Evolutionary conservation across 352 stramenopile genomes (phyloP).

Genomic region (Thraustotheca clavata): DNA sequence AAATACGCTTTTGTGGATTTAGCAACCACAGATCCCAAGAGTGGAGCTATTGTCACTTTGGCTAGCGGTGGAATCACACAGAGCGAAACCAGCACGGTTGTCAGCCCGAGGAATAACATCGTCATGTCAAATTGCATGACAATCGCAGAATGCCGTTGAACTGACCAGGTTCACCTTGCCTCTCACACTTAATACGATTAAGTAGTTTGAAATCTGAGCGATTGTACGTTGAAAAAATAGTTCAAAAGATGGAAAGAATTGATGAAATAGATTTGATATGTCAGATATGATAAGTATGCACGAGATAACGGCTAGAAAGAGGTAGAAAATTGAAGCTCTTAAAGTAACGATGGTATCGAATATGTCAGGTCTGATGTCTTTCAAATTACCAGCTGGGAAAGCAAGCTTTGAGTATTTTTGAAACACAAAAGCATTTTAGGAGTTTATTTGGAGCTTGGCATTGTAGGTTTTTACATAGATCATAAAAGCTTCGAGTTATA

Average conservation of each 20-base stretch:
- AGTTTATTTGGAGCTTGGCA: no score
- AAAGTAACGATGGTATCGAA: no score
- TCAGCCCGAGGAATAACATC: slow-evolving; percentile 19
- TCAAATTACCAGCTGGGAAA: no score
- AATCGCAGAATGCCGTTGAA: background rate
- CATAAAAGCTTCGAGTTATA: no score
- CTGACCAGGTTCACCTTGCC: background rate
- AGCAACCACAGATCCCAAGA: slow-evolving; percentile 17
- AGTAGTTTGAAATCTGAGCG: background rate
- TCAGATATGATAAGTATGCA: background rate
- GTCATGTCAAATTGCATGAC: slow-evolving; percentile 21
- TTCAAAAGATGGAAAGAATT: no score
- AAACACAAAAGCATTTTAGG: no score
- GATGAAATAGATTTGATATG: background rate
- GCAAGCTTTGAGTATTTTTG: no score
- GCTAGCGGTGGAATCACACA: slow-evolving; percentile 18
- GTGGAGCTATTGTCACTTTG: slow-evolving; percentile 13
- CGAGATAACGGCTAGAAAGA: no score
- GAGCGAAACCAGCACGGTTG: slow-evolving; percentile 10
- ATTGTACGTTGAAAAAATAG: background rate
- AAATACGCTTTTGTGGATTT: slow-evolving; percentile 14
- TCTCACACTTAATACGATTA: background rate
- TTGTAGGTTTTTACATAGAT: no score
- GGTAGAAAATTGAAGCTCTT: no score
- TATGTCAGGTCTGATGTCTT: no score